Conservation (phyloP, 2,329 filamentous ascomycete species). For the Drechslerella coelobrocha region DNA sequence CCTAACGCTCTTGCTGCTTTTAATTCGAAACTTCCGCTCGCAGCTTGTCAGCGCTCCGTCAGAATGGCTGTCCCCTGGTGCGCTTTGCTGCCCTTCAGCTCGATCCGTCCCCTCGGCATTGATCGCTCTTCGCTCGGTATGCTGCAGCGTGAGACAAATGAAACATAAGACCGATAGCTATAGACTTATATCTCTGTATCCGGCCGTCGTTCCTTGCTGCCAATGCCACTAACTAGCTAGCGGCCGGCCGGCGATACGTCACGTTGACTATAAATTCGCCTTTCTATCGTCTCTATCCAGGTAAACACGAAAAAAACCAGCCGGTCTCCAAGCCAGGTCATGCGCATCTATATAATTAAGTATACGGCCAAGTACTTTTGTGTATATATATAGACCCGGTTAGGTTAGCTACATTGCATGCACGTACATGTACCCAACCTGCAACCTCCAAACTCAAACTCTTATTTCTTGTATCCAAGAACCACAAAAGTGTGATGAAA, state of each 20-base stretch:
- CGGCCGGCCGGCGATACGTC: not conserved
- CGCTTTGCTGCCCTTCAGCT: not conserved
- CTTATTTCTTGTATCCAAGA: too few species aligned
- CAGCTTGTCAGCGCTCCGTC: conserved; percentile 7
- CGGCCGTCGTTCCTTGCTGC: not conserved
- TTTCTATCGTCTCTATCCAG: not conserved
- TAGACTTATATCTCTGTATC: too few species aligned
- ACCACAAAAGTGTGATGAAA: too few species aligned
- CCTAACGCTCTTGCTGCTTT: conserved; percentile 17
- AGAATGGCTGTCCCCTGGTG: not conserved
- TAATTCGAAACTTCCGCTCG: conserved; percentile 45
- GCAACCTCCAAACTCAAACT: not conserved
- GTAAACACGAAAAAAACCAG: too few species aligned
- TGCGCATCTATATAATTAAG: too few species aligned
- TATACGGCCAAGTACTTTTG: not conserved
- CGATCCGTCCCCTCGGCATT: not conserved
- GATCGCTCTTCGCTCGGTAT: not conserved
- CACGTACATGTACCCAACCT: too few species aligned
- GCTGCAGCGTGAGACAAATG: too few species aligned
- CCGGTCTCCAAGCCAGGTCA: too few species aligned
- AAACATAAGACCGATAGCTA: too few species aligned
- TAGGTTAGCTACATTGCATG: too few species aligned
- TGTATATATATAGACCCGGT: too few species aligned
- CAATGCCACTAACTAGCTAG: not conserved
- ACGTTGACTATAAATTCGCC: not conserved